These are phyloP conservation scores for Gossypium sturtianum DNA, from an alignment of 345 rosid genomes.

Conservation along the genomic window DNA sequence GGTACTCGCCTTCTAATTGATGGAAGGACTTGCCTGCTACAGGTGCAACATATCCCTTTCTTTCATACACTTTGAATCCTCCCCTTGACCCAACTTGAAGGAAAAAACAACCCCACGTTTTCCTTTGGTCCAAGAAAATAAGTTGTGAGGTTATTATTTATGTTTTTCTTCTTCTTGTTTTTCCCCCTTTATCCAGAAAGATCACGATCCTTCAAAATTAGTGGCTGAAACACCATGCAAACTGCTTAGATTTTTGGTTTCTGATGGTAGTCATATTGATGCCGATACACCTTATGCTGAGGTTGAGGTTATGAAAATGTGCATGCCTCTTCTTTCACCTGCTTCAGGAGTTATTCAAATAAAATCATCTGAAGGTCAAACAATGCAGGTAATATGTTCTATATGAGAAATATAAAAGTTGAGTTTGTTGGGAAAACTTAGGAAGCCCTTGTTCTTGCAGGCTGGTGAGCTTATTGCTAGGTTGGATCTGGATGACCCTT, in stretches of 20 bases:
- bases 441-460: constrained; percentile 32
- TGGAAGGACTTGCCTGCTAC: constrained; percentile 98
- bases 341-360: constrained; percentile 85
- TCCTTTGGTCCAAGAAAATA: not conserved
- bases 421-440: constrained; percentile 7
- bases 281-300: constrained; percentile 94
- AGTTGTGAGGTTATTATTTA: constrained; percentile 8
- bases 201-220: constrained; percentile 96
- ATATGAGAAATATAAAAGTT: too few relatives aligned
- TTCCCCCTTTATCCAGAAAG: constrained; percentile 40
- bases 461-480: constrained; percentile 98
- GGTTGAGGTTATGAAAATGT: constrained; percentile 99
- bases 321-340: constrained; percentile 99
- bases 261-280: constrained; percentile 86
- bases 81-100: not conserved
- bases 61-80: not conserved
- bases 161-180: constrained; percentile 14
- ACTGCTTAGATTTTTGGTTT: constrained; percentile 82
- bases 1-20: constrained; percentile 99
- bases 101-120: not conserved
- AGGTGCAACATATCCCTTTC: constrained; percentile 34
- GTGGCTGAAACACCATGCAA: constrained; percentile 99
- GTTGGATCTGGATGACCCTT: constrained; percentile 96
- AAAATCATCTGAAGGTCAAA: constrained; percentile 96
- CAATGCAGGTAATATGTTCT: constrained; percentile 75